A percentile compares a stretch with the other conserved stretches of the same genome.
These are phyloP conservation scores for Aspergillus sparsus DNA, from an alignment of 495 filamentous ascomycete species.

Conservation along the genomic window DNA sequence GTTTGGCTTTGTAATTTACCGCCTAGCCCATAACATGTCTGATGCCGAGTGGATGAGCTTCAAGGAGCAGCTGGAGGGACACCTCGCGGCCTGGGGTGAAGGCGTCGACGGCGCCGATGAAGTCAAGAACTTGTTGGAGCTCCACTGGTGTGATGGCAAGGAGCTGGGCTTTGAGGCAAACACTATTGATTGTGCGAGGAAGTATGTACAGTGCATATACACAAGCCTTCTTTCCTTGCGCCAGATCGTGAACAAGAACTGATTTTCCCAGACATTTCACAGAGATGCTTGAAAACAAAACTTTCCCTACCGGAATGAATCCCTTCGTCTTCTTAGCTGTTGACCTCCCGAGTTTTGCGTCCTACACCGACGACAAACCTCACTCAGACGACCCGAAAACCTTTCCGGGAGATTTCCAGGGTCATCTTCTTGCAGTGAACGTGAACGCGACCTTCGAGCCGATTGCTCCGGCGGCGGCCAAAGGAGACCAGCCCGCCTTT, in stretches of 20 bases:
- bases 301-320: background rate
- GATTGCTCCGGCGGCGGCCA: conserved; percentile 10
- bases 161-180: conserved; percentile 27
- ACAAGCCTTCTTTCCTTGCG: background rate
- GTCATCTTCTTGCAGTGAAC: conserved; percentile 34
- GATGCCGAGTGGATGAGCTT: conserved; percentile 32
- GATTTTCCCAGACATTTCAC: background rate
- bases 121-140: conserved; percentile 28
- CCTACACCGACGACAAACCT: conserved; percentile 23
- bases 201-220: conserved; percentile 8
- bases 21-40: conserved; percentile 25
- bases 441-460: conserved; percentile 29
- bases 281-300: background rate
- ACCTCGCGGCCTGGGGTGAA: conserved; percentile 31
- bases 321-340: conserved; percentile 27
- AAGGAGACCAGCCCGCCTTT: conserved; percentile 27
- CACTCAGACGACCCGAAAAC: conserved; percentile 1
- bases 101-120: conserved; percentile 26
- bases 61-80: conserved; percentile 27
- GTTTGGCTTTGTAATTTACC: conserved; percentile 34
- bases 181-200: conserved; percentile 32
- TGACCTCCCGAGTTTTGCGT: conserved; percentile 26
- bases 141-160: conserved; percentile 40
- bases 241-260: background rate
- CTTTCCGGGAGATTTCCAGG: conserved; percentile 23